phyloP scores from a whole-genome alignment of 495 filamentous ascomycete species.

The Corynascus novoguineensis region DNA sequence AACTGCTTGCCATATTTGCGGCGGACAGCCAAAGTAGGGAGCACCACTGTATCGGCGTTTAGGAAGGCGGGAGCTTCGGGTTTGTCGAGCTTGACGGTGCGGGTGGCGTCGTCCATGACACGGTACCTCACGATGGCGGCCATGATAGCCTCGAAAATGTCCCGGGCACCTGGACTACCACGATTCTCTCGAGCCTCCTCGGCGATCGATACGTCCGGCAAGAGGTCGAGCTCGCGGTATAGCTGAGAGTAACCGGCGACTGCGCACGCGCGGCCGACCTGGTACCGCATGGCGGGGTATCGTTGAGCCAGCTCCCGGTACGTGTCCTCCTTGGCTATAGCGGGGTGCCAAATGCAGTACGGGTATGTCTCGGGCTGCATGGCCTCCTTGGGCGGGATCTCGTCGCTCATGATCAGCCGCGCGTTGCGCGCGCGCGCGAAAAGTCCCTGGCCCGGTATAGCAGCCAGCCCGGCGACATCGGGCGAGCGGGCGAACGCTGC shows the following conservation, averaged over 20 bases:
- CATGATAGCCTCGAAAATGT: slow-evolving; percentile 16
- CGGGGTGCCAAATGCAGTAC: slow-evolving; percentile 44
- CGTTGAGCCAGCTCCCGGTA: slow-evolving; percentile 23
- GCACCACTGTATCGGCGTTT: slow-evolving; percentile 19
- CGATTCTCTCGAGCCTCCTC: slow-evolving; percentile 18
- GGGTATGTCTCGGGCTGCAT: slow-evolving; percentile 21
- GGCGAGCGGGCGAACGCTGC: neutral
- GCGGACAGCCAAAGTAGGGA: slow-evolving; percentile 4
- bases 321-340: slow-evolving; percentile 33
- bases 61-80: slow-evolving; percentile 8
- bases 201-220: slow-evolving; percentile 20
- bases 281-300: slow-evolving; percentile 17
- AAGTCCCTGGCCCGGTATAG: neutral
- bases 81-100: slow-evolving; percentile 3
- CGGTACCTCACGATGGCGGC: slow-evolving; percentile 5
- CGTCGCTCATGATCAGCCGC: neutral
- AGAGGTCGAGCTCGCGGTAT: slow-evolving; percentile 17
- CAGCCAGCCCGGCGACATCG: neutral
- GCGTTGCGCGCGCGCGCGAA: neutral
- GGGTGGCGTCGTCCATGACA: slow-evolving; percentile 20
- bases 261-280: slow-evolving; percentile 19
- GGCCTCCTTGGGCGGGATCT: neutral
- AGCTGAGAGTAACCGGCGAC: slow-evolving; percentile 20
- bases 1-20: neutral
- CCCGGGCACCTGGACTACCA: slow-evolving; percentile 4